Conservation (phyloP, 139 green algal genomes). For the Tetraselmis striata region DNA sequence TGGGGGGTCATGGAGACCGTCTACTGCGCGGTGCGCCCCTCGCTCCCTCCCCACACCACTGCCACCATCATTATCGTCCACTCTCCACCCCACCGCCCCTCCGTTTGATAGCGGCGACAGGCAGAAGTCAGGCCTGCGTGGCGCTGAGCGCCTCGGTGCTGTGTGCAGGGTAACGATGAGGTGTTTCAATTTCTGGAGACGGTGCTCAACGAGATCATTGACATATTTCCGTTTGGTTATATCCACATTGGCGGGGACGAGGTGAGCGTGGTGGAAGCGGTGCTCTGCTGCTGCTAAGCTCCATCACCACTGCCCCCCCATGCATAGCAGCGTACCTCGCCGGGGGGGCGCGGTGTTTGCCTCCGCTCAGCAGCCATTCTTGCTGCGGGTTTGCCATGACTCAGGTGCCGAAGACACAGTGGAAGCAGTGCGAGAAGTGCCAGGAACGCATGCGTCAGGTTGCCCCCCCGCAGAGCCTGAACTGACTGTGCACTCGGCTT, state of each 20-base stretch:
- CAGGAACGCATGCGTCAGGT: conserved; percentile 33
- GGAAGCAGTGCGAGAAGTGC: conserved; percentile 32
- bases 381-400: background rate
- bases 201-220: conserved; percentile 47
- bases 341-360: too few relatives aligned
- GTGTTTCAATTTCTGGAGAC: conserved; percentile 49
- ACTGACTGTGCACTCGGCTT: too few relatives aligned
- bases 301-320: too few relatives aligned
- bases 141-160: background rate
- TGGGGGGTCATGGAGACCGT: conserved; percentile 62
- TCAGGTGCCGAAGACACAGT: conserved; percentile 40
- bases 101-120: too few relatives aligned
- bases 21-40: conserved; percentile 48
- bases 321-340: too few relatives aligned
- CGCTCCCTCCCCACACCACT: too few relatives aligned
- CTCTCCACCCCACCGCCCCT: too few relatives aligned
- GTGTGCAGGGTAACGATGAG: conserved; percentile 46
- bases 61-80: too few relatives aligned
- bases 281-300: background rate
- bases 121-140: background rate
- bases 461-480: too few relatives aligned
- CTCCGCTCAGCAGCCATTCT: too few relatives aligned
- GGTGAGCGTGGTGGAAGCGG: background rate
- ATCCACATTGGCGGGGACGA: conserved; percentile 66
- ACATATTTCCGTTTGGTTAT: conserved; percentile 50